Evolutionary conservation across 1,139 yeast genomes (phyloP).

Genomic region (Cylindricascospora bacillispora): DNA sequence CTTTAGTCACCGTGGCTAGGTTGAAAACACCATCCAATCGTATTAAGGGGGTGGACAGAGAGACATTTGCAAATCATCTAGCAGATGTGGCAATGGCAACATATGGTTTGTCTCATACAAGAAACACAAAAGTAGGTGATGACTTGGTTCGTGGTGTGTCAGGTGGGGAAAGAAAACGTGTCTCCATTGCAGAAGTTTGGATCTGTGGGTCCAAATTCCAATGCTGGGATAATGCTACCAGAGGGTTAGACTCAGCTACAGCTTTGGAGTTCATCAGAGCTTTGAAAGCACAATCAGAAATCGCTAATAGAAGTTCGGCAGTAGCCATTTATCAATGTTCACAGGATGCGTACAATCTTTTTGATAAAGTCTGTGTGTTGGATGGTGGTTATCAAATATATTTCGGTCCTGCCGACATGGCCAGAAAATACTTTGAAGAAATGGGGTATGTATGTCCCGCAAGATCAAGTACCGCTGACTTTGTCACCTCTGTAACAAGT

Average conservation of each 20-base stretch:
- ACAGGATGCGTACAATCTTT: slow-evolving; percentile 61
- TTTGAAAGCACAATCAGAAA: slow-evolving; percentile 47
- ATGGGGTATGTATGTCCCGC: slow-evolving; percentile 66
- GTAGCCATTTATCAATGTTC: slow-evolving; percentile 77
- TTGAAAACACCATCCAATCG: slow-evolving; percentile 57
- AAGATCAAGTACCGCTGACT: slow-evolving; percentile 78
- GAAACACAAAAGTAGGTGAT: slow-evolving; percentile 54
- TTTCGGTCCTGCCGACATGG: slow-evolving; percentile 50
- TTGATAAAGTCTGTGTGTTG: slow-evolving; percentile 60
- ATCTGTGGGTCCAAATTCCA: slow-evolving; percentile 50
- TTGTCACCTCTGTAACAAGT: slow-evolving; percentile 63
- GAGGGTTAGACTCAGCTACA: slow-evolving; percentile 68
- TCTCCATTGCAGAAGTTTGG: slow-evolving; percentile 58
- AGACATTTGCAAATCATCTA: slow-evolving; percentile 46
- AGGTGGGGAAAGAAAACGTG: slow-evolving; percentile 77
- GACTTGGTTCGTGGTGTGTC: slow-evolving; percentile 67
- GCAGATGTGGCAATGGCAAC: slow-evolving; percentile 62
- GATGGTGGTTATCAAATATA: slow-evolving; percentile 71
- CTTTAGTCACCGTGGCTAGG: slow-evolving; percentile 51
- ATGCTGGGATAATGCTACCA: slow-evolving; percentile 64
- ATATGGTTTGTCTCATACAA: slow-evolving; percentile 56
- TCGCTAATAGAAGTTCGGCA: slow-evolving; percentile 46
- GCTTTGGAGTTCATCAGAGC: slow-evolving; percentile 64
- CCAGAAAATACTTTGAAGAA: slow-evolving; percentile 44
- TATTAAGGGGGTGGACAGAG: slow-evolving; percentile 44